Evolutionary conservation across 345 rosid species (phyloP).

Genomic region (Raphanus raphanistrum): DNA sequence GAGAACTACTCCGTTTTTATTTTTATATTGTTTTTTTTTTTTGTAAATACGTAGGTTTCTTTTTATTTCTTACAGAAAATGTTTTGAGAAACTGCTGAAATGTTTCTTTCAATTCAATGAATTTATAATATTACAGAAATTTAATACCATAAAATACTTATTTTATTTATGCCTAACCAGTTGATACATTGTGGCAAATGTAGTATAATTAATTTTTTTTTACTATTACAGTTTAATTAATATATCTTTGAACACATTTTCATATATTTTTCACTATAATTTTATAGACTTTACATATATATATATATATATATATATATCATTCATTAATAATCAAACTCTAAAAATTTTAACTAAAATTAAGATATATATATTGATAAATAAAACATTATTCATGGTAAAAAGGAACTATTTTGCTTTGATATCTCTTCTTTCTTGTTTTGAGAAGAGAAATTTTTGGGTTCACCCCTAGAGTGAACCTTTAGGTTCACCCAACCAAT

Average conservation of each 20-base stretch:
- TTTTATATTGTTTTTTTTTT: not conserved
- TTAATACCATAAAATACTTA: not conserved
- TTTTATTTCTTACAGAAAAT: not conserved
- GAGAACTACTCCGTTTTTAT: not conserved
- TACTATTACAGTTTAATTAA: not conserved
- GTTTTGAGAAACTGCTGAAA: not conserved
- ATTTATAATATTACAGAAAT: not conserved
- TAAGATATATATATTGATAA: no score
- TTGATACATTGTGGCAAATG: not conserved
- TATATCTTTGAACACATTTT: no score
- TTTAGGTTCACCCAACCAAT: no score
- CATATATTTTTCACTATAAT: not conserved
- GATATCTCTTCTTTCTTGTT: no score
- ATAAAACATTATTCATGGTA: no score
- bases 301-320: no score
- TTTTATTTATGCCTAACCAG: not conserved
- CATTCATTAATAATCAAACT: no score
- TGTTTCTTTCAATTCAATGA: not conserved
- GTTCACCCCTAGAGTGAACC: no score
- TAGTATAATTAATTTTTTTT: not conserved
- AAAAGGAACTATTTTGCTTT: no score
- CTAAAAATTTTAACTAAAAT: no score
- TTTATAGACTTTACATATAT: no score
- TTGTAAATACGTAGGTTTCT: not conserved
- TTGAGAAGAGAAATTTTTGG: no score